These are phyloP conservation scores for Puccinia brachypodii DNA, from an alignment of 1,284 basidiomycete species.

Conservation along the genomic window DNA sequence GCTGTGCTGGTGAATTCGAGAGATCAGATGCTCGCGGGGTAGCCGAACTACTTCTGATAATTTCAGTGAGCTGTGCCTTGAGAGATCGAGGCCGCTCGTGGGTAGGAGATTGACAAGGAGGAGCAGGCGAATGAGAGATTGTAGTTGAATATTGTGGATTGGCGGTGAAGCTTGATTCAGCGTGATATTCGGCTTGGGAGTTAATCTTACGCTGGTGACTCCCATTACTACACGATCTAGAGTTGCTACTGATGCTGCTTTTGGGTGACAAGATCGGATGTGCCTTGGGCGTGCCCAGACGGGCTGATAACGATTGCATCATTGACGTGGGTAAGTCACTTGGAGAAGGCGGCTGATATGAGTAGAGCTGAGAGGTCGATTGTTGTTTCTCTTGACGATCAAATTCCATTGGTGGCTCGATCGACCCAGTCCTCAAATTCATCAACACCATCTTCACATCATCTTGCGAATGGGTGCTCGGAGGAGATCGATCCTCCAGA, in stretches of 20 bases:
- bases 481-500: not conserved
- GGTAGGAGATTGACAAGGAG: not conserved
- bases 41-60: not conserved
- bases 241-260: not conserved
- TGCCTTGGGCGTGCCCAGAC: slow-evolving; percentile 6
- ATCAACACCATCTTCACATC: not conserved
- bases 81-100: not conserved
- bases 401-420: not conserved
- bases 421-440: not conserved
- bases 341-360: slow-evolving; percentile 29
- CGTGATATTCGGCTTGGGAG: not conserved
- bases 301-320: not conserved
- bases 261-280: not conserved
- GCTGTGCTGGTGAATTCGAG: not conserved
- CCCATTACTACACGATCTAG: not conserved
- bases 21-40: not conserved
- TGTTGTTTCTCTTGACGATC: not conserved
- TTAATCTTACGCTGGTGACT: not conserved
- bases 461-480: slow-evolving; percentile 7
- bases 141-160: not conserved
- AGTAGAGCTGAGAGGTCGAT: not conserved
- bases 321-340: slow-evolving; percentile 26
- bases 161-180: not conserved
- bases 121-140: not conserved
- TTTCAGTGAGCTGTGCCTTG: not conserved